phyloP scores from a whole-genome alignment of 257 asterid genomes.

The Echites panduratus region DNA sequence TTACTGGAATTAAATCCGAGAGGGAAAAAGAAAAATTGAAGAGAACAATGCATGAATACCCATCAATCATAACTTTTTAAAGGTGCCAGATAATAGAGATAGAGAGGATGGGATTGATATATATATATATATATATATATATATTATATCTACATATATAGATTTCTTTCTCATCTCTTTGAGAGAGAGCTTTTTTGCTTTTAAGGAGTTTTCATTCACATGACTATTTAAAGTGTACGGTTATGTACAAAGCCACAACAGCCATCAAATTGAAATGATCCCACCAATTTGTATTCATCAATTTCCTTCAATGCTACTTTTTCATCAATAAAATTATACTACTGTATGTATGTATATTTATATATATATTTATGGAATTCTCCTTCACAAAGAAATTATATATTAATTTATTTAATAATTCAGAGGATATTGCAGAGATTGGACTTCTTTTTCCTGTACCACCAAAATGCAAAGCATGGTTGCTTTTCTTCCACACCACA shows the following conservation, averaged over 20 bases:
- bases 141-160: too few relatives aligned
- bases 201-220: neutral
- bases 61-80: constrained; percentile 2
- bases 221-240: constrained; percentile 7
- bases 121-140: too few relatives aligned
- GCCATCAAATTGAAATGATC: constrained; percentile 9
- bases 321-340: neutral
- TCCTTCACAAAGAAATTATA: neutral
- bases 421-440: neutral
- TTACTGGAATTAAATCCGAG: too few relatives aligned
- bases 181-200: neutral
- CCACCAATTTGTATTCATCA: constrained; percentile 9
- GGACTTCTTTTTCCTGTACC: neutral
- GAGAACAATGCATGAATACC: neutral
- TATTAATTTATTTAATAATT: too few relatives aligned
- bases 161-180: neutral
- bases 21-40: neutral
- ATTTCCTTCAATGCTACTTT: neutral
- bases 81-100: constrained; percentile 9
- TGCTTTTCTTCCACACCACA: neutral
- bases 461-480: neutral
- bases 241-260: constrained; percentile 3
- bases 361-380: too few relatives aligned
- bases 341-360: too few relatives aligned
- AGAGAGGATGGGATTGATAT: neutral